Base-by-base conservation (phyloP, 495 filamentous ascomycete species). In the Trichoderma erinaceum region DNA sequence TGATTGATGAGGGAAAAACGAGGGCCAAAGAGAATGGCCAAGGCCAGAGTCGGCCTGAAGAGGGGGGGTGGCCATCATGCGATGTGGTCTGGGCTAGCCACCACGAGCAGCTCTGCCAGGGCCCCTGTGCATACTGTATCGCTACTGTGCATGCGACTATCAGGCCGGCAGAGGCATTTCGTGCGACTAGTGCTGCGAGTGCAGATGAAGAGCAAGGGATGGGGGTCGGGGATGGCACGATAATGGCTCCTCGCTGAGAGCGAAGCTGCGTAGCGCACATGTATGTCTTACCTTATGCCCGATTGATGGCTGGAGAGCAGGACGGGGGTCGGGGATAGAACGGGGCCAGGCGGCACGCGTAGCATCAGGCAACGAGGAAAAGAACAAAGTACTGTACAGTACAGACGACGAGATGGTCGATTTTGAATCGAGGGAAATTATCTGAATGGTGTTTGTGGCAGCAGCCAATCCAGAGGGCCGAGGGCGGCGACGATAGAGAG, bases 211-310 rank as follows among this genome's bases (percentile, higher is more conserved):
- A 10, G n/a, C 48, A 52, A n/a, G 48, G 48, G 8, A 21, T 18
- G 48, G 48, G 21, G 15, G 48, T 12, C 3, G 21, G 50, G 21
- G 10, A 56, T 56, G 18, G 56, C 23, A 61, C 56, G 56, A 61
- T 61, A 61, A 61, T 61, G 56, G n/a, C n/a, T 25, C 56, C 23
- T 61, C 56, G 23, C n/a, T 61, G 56, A 52, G 16, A n/a, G 21
- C 18, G 11, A 29, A 13, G 11, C 15, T 29, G 8, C 56, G 12
- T 32, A 12, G 10, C 23, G 25, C 23, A 52, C 48, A 52, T 52
- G 48, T 32, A 61, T 61, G 56, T 32, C 56, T 61, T 61, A 32
- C n/a, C 50, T 61, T 61, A 32, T 61, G 56, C 23, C 56, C 25
- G 56, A 32, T 61, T 61, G 56, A 61, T 61, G 27, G 44, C 44